Conservation (phyloP, 805 yeast genomes). For the Candida golubevii region DNA sequence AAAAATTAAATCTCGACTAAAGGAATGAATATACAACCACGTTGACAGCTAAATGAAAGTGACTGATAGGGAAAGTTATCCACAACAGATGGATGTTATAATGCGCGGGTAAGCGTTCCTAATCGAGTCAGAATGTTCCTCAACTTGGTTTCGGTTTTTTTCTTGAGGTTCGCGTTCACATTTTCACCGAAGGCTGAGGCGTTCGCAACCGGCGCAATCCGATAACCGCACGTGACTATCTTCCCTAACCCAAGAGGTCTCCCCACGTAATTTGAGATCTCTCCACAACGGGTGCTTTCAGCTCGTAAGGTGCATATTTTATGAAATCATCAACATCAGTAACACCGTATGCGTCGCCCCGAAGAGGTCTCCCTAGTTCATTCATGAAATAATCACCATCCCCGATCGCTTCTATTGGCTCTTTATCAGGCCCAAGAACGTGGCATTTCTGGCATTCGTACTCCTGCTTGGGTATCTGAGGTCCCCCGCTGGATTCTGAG, state of each 20-base stretch:
- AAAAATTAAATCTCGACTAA: too few species aligned
- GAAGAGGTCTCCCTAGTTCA: constrained; percentile 26
- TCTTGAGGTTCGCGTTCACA: too few species aligned
- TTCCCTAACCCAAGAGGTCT: constrained; percentile 6
- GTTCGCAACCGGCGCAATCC: neutral
- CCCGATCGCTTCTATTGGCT: constrained; percentile 6
- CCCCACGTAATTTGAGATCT: constrained; percentile 7
- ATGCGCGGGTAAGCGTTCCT: too few species aligned
- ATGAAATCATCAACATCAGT: constrained; percentile 13
- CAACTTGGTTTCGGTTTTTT: too few species aligned
- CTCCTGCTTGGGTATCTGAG: neutral
- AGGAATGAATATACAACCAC: too few species aligned
- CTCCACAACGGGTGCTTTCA: constrained; percentile 1
- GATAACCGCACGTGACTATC: constrained; percentile 7
- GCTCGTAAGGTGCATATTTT: constrained; percentile 3
- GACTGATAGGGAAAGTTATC: too few species aligned
- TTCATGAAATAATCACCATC: constrained; percentile 16
- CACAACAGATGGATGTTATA: too few species aligned
- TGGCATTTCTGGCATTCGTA: constrained; percentile 31
- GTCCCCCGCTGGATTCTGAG: neutral
- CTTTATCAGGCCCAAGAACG: constrained; percentile 15
- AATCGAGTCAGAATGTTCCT: too few species aligned
- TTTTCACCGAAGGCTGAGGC: too few species aligned
- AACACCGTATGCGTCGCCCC: constrained; percentile 32
- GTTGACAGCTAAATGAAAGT: too few species aligned